Evolutionary conservation across 805 yeast species (phyloP).

Genomic region (Spathaspora boniae): DNA sequence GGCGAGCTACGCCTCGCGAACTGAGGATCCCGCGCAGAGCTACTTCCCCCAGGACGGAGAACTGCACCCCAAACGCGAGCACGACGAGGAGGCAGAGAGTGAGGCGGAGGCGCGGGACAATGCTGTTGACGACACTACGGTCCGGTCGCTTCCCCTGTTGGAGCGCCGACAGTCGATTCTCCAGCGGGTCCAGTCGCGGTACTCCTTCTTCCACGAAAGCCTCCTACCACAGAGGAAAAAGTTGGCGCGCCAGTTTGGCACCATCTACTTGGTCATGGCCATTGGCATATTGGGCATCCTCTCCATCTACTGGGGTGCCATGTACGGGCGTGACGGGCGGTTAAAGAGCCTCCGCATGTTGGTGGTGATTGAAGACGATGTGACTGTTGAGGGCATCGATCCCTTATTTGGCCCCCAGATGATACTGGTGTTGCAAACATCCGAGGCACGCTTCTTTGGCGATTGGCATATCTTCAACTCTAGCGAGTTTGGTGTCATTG

Average conservation of each 20-base stretch:
- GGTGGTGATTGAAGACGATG: constrained; percentile 32
- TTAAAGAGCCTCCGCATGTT: constrained; percentile 30
- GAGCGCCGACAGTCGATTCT: constrained; percentile 10
- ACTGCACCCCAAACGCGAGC: not conserved
- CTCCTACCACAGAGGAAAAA: constrained; percentile 18
- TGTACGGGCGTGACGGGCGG: constrained; percentile 25
- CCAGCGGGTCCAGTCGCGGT: constrained; percentile 22
- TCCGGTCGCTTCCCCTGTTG: not conserved
- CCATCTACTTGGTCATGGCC: constrained; percentile 30
- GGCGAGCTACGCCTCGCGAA: too few relatives aligned
- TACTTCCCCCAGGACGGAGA: too few relatives aligned
- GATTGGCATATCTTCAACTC: constrained; percentile 34
- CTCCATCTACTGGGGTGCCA: constrained; percentile 40
- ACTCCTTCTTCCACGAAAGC: constrained; percentile 30
- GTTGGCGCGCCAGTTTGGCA: constrained; percentile 14
- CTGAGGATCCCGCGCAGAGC: too few relatives aligned
- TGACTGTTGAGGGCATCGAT: constrained; percentile 18
- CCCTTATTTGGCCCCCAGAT: constrained; percentile 51
- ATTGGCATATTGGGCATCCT: constrained; percentile 28
- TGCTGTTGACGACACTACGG: not conserved
- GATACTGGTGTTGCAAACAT: constrained; percentile 22
- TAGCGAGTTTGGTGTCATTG: constrained; percentile 29
- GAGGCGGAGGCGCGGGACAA: not conserved
- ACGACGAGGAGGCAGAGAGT: not conserved
- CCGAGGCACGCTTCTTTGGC: constrained; percentile 20